phyloP scores from a whole-genome alignment of 2,329 filamentous ascomycete species.

The Diaporthe capsici region DNA sequence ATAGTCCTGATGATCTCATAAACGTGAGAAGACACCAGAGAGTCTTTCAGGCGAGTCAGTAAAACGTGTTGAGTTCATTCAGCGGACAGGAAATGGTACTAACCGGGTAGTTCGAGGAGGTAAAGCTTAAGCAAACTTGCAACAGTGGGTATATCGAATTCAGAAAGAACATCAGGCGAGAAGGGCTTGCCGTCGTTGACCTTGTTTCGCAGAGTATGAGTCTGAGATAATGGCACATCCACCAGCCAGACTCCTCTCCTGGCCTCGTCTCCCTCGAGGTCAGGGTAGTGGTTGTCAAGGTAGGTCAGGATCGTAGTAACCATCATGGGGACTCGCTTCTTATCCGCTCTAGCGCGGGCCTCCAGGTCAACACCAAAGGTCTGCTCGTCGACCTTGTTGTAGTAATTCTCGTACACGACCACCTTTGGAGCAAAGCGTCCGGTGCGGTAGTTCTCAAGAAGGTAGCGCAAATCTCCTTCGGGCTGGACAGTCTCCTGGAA shows the following conservation, averaged over 20 bases:
- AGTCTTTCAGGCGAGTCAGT: conserved; percentile 75
- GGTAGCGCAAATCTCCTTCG: conserved; percentile 87
- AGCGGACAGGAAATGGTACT: conserved; percentile 51
- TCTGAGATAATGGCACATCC: conserved; percentile 87
- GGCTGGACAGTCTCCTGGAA: conserved; percentile 99
- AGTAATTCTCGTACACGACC: conserved; percentile 97
- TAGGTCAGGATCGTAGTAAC: conserved; percentile 95
- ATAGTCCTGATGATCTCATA: conserved; percentile 99
- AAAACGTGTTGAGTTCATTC: neutral
- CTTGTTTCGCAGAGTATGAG: conserved; percentile 84
- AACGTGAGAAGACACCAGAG: conserved; percentile 96
- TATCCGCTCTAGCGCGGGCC: conserved; percentile 90
- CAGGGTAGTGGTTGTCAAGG: conserved; percentile 95
- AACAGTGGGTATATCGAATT: conserved; percentile 94
- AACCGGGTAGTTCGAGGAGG: conserved; percentile 92
- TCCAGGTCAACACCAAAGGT: conserved; percentile 99
- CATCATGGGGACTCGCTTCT: conserved; percentile 93
- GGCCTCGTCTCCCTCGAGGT: conserved; percentile 95
- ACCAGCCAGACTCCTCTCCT: conserved; percentile 93
- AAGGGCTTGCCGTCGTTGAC: conserved; percentile 91
- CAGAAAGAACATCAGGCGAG: conserved; percentile 81
- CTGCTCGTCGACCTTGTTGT: conserved; percentile 97
- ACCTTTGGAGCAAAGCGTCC: conserved; percentile 93
- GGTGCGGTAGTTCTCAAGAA: conserved; percentile 97
- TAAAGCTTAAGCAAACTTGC: conserved; percentile 95